These are phyloP conservation scores for Begonia peltatifolia DNA, from an alignment of 306 rosid species.

Conservation along the genomic window DNA sequence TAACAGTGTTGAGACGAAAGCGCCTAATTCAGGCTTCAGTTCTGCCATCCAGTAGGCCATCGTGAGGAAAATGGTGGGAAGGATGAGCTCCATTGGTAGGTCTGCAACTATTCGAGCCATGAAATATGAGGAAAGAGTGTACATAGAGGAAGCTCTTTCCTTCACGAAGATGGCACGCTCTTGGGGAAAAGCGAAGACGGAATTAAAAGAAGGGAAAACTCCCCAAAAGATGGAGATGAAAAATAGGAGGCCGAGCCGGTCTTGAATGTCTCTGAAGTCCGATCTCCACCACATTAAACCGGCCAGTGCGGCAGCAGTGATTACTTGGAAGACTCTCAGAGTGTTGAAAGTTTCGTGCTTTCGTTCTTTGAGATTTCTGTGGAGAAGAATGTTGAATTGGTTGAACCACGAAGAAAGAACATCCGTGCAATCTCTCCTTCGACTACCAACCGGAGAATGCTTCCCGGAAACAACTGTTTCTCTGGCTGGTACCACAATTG, in stretches of 20 bases:
- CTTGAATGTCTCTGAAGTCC: conserved; percentile 48
- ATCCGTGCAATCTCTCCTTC: conserved; percentile 8
- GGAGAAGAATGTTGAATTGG: conserved; percentile 55
- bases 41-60: conserved; percentile 80
- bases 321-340: conserved; percentile 58
- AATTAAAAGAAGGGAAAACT: conserved; percentile 73
- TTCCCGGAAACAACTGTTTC: conserved; percentile 8
- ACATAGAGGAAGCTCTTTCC: conserved; percentile 82
- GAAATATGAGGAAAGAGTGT: conserved; percentile 66
- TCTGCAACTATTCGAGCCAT: conserved; percentile 69
- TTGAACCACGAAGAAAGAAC: conserved; percentile 46
- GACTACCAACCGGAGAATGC: conserved; percentile 15
- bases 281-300: conserved; percentile 98
- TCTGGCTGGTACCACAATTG: conserved; percentile 7
- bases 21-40: conserved; percentile 38
- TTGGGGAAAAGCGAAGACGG: conserved; percentile 83
- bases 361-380: conserved; percentile 80
- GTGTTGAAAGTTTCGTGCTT: conserved; percentile 72
- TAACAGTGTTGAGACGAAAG: conserved; percentile 39
- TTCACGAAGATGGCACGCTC: conserved; percentile 68
- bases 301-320: conserved; percentile 49
- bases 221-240: conserved; percentile 94
- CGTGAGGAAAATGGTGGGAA: conserved; percentile 55
- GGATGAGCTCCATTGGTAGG: conserved; percentile 85
- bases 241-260: conserved; percentile 81